These are phyloP conservation scores for Myriosclerotinia scirpicola DNA, from an alignment of 2,329 filamentous ascomycete species.

Conservation along the genomic window DNA sequence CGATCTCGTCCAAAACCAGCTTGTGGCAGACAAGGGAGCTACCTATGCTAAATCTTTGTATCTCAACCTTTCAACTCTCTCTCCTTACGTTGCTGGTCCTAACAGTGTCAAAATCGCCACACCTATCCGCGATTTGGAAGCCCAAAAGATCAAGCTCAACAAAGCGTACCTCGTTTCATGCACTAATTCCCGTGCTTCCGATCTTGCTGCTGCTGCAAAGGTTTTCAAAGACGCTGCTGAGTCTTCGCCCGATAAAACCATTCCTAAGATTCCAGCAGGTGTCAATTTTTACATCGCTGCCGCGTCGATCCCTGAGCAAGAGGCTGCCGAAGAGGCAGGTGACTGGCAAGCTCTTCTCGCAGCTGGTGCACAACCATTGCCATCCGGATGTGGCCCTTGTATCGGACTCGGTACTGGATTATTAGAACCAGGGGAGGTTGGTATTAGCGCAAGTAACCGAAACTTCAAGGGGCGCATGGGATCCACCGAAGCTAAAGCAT, in stretches of 20 bases:
- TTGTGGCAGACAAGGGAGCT: constrained; percentile 73
- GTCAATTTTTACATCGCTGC: constrained; percentile 90
- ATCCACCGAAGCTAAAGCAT: constrained; percentile 73
- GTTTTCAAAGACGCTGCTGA: constrained; percentile 78
- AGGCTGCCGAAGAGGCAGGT: constrained; percentile 72
- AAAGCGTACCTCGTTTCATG: constrained; percentile 88
- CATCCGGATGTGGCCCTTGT: constrained; percentile 77
- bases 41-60: constrained; percentile 81
- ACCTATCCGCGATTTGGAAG: constrained; percentile 70
- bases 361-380: constrained; percentile 72
- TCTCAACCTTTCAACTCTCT: constrained; percentile 78
- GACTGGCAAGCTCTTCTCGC: constrained; percentile 83
- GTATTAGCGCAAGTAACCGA: constrained; percentile 79
- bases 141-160: constrained; percentile 73
- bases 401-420: constrained; percentile 80
- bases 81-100: constrained; percentile 81
- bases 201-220: constrained; percentile 76
- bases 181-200: constrained; percentile 81
- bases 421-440: constrained; percentile 80
- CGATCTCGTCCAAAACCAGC: constrained; percentile 63
- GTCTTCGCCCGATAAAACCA: constrained; percentile 57
- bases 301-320: constrained; percentile 76
- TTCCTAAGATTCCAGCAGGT: constrained; percentile 66
- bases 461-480: constrained; percentile 96
- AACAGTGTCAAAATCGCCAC: constrained; percentile 89